Percentiles rank a stretch among this genome's conserved stretches.
These are phyloP conservation scores for Groenewaldozyma sp. DNA, from an alignment of 1,139 yeast genomes.

Conservation along the genomic window DNA sequence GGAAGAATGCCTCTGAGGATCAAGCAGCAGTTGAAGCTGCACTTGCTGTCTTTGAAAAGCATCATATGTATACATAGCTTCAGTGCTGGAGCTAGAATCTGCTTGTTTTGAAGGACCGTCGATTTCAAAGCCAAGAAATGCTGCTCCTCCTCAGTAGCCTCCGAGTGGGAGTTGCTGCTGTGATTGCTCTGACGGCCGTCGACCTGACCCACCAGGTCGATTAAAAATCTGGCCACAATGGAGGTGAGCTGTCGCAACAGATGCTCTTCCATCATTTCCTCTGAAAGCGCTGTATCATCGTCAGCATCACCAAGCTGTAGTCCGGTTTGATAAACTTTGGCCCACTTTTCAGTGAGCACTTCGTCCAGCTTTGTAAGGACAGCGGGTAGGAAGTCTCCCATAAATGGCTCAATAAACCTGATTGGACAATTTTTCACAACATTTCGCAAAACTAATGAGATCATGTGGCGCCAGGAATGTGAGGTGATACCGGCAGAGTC, in stretches of 20 bases:
- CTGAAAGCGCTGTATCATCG: conserved; percentile 80
- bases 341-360: conserved; percentile 67
- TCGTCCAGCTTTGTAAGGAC: conserved; percentile 65
- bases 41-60: conserved; percentile 77
- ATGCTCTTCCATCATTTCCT: conserved; percentile 98
- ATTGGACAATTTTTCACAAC: conserved; percentile 84
- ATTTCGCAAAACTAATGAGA: conserved; percentile 78
- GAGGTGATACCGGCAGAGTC: conserved; percentile 80
- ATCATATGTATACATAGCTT: conserved; percentile 69
- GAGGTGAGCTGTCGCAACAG: conserved; percentile 87
- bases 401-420: conserved; percentile 54
- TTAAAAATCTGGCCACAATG: conserved; percentile 78
- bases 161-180: conserved; percentile 7
- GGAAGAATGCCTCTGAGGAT: conserved; percentile 63
- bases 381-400: conserved; percentile 69
- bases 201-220: conserved; percentile 77
- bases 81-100: conserved; percentile 69
- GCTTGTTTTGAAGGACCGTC: conserved; percentile 55
- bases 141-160: conserved; percentile 6
- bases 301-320: conserved; percentile 49
- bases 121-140: conserved; percentile 43
- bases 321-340: conserved; percentile 58
- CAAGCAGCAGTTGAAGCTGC: conserved; percentile 82
- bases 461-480: conserved; percentile 96
- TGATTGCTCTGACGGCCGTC: conserved; percentile 14